Evolutionary conservation across 1,284 basidiomycete species (phyloP).

Genomic region (Ustanciosporium gigantosporum): DNA sequence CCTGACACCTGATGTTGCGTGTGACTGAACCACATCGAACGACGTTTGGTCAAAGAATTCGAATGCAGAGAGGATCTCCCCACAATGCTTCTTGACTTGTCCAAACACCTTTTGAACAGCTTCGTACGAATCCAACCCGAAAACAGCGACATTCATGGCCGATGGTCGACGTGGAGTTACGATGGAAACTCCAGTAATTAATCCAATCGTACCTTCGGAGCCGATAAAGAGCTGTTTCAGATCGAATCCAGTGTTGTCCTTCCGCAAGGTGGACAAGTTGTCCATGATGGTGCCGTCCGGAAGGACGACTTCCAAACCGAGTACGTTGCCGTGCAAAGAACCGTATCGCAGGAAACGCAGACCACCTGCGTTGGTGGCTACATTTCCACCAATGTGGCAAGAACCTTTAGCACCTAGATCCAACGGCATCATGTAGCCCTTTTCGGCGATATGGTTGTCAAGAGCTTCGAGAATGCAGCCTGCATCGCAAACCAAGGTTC

Average conservation of each 20-base stretch:
- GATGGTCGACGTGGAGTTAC: conserved; percentile 84
- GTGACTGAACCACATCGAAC: conserved; percentile 74
- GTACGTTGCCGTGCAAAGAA: conserved; percentile 88
- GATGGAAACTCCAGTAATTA: conserved; percentile 94
- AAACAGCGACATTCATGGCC: conserved; percentile 66
- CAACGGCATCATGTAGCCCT: conserved; percentile 94
- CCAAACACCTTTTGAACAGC: conserved; percentile 66
- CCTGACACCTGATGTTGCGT: conserved; percentile 66
- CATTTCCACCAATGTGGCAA: conserved; percentile 97
- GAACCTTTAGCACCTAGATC: conserved; percentile 98
- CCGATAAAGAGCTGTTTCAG: conserved; percentile 98
- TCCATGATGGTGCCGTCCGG: conserved; percentile 82
- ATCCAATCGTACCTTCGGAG: conserved; percentile 90
- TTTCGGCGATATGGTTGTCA: conserved; percentile 80
- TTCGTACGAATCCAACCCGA: conserved; percentile 66
- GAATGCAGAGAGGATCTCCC: conserved; percentile 96
- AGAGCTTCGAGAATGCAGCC: conserved; percentile 92
- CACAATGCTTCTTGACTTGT: conserved; percentile 72
- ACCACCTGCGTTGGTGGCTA: conserved; percentile 96
- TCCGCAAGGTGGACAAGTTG: conserved; percentile 69
- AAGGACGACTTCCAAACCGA: conserved; percentile 95
- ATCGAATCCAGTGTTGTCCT: conserved; percentile 99
- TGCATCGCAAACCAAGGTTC: conserved; percentile 73
- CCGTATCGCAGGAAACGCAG: conserved; percentile 91
- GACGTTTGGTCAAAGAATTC: conserved; percentile 91